Evolutionary conservation across 495 filamentous ascomycete species (phyloP).

Genomic region (Xylaria scruposa): DNA sequence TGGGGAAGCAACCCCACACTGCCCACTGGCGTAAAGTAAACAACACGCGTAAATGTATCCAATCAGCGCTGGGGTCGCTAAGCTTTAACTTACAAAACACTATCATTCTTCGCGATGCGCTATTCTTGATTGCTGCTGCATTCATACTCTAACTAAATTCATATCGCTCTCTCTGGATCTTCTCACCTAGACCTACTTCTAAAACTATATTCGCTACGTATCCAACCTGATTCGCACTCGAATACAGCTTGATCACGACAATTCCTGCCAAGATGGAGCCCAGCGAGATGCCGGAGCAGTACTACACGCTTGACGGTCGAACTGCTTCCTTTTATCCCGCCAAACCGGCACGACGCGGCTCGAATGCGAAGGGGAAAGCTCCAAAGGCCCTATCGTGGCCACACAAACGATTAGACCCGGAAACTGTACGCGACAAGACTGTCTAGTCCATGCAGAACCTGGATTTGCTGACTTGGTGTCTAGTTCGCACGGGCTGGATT

Average conservation of each 20-base stretch:
- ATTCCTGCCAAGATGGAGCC: slow-evolving; percentile 29
- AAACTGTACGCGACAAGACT: slow-evolving; percentile 59
- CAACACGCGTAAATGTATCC: slow-evolving; percentile 25
- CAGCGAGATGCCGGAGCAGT: slow-evolving; percentile 48
- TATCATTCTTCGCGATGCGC: not conserved
- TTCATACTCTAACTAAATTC: not conserved
- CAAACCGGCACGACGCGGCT: slow-evolving; percentile 69
- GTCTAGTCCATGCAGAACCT: slow-evolving; percentile 20
- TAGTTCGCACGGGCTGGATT: slow-evolving; percentile 91
- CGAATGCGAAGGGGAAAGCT: slow-evolving; percentile 63
- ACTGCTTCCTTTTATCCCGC: slow-evolving; percentile 72
- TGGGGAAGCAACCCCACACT: not conserved
- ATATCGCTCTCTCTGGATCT: not conserved
- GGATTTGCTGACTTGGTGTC: slow-evolving; percentile 5
- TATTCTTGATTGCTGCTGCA: slow-evolving; percentile 1
- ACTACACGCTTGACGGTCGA: slow-evolving; percentile 71
- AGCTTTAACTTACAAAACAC: slow-evolving; percentile 6
- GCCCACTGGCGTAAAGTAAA: slow-evolving; percentile 26
- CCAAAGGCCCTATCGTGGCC: slow-evolving; percentile 75
- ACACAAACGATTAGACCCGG: slow-evolving; percentile 68
- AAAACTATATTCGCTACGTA: not conserved
- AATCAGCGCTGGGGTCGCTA: slow-evolving; percentile 15
- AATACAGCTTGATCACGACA: not conserved
- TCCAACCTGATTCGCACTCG: not conserved
- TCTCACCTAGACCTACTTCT: not conserved